Evolutionary conservation across 768 basidiomycete species (phyloP), one percentile per base, ranked within the genome.

Genomic region (Trametes cubensis): DNA sequence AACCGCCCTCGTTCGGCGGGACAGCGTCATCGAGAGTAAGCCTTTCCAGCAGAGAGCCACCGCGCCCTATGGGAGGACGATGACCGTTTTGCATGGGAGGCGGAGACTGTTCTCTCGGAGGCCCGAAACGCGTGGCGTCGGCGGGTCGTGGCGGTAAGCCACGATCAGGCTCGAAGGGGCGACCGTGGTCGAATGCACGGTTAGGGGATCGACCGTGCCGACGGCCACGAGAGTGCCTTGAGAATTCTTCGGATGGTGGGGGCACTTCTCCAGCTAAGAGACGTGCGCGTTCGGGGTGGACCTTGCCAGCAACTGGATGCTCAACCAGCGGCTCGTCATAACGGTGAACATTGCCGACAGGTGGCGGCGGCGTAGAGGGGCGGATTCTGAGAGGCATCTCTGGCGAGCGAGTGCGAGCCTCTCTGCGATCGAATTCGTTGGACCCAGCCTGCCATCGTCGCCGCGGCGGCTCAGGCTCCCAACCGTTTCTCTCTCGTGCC

Each of bases 21-120:
- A 49, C 70, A 2, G 49, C 34, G 38, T 61, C 61, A 28, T 71
- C 70, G 17, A 77, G 58, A 13, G 68, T 70, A 46, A 80, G 64
- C 28, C 79, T 73, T 26, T 80, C 79, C 25, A 80, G 60, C 18
- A 80, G 64, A 0, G 79, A 80, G 1, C 64, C 68, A 7, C 76
- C 77, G 21, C 72, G 69, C 39, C 58, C 64, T 41, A 61, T 52
- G 26, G 20, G 13, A 2, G 68, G 65, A 15, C 62, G 59, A 20
- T 41, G 34, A 17, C 56, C 57, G 40, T 56, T 55, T 26, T 52
- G 28, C 25, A 20, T 14, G n/a, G 42, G 46, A 15, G 49, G 44
- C 59, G 55, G 48, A 15, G 55, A 55, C 53, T 39, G 20, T 3
- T 56, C 59, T 18, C 55, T 34, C 13, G 59, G 44, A 45, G 58